Conservation (phyloP, 2,329 filamentous ascomycete species). For the Venturia nashicola region DNA sequence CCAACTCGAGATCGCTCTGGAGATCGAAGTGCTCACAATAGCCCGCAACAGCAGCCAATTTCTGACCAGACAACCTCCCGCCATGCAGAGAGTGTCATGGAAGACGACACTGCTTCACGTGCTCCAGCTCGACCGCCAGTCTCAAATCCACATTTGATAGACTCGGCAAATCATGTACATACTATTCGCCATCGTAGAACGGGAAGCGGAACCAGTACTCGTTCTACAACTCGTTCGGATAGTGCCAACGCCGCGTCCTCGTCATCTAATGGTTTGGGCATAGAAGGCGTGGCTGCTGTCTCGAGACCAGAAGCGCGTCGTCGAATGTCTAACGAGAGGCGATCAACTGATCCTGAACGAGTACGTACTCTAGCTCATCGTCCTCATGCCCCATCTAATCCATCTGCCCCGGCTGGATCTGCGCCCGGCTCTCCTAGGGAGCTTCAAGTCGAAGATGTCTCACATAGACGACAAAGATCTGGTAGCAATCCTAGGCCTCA, state of each 20-base stretch:
- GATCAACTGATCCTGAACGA: constrained; percentile 25
- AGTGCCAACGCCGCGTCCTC: neutral
- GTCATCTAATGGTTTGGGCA: neutral
- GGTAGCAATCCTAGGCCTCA: constrained; percentile 6
- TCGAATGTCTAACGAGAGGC: constrained; percentile 32
- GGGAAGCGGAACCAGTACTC: neutral
- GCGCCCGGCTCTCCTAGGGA: neutral
- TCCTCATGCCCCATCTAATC: neutral
- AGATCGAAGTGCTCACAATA: constrained; percentile 1
- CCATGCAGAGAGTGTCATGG: neutral
- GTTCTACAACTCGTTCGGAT: neutral
- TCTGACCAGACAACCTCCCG: neutral
- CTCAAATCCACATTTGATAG: constrained; percentile 34
- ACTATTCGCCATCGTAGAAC: constrained; percentile 17
- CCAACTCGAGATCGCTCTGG: neutral
- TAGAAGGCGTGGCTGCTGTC: neutral
- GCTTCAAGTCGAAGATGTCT: neutral
- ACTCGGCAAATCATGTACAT: constrained; percentile 24
- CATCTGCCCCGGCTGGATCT: constrained; percentile 11
- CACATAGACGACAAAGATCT: constrained; percentile 5
- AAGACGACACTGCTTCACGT: neutral
- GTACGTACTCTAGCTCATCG: neutral
- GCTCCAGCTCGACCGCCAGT: constrained; percentile 25
- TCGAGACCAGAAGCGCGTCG: constrained; percentile 17
- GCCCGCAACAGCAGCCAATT: neutral